Evolutionary conservation across 768 basidiomycete species (phyloP), one percentile per base, ranked within the genome.

Genomic region (Coprinopsis strossmayeri): DNA sequence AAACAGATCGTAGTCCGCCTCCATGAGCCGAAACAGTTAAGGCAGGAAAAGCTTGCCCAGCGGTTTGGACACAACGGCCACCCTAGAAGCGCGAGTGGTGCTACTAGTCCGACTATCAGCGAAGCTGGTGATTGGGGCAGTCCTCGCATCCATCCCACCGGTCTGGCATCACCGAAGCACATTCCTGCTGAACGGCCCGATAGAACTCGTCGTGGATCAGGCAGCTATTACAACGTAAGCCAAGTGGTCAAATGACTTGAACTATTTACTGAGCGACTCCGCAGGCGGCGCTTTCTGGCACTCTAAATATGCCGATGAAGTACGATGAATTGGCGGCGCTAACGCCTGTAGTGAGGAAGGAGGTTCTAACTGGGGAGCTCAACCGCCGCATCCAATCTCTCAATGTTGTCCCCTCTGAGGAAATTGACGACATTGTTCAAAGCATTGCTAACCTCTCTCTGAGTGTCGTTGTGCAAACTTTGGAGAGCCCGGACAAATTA

Each of bases 11-110:
- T 89, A 1, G 92, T 95, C 23, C 79, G 92, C 34, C 67, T 94
- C 45, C 91, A 94, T 55, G 92, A 94, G 64, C 91, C 91, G 7
- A 93, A 91, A 62, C 87, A 91, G 61, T 66, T 92, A n/a, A 78
- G 92, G 18, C 87, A 91, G 61, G 89, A 91, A 67, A 91, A 92
- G 55, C 72, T 92, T 7, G 89, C 89, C 12, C 83, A 84, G 48
- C 75, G 88, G n/a, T 91, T 87, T 57, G 79, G 78, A 4, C 79
- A 83, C 55, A 88, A 87, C 57, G 83, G 84, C 13, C 90, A 91
- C 57, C 88, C 87, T 10, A 77, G 87, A 53, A 84, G 74, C 52
- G 78, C 84, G 2, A 88, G 86, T 57, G 91, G 91, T 11, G 87
- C 89, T 7, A 91, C 89, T 1, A 90, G 87, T 59, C 91, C 91